Base-by-base conservation (phyloP, 2,329 filamentous ascomycete genomes). In the Alternaria sp. region DNA sequence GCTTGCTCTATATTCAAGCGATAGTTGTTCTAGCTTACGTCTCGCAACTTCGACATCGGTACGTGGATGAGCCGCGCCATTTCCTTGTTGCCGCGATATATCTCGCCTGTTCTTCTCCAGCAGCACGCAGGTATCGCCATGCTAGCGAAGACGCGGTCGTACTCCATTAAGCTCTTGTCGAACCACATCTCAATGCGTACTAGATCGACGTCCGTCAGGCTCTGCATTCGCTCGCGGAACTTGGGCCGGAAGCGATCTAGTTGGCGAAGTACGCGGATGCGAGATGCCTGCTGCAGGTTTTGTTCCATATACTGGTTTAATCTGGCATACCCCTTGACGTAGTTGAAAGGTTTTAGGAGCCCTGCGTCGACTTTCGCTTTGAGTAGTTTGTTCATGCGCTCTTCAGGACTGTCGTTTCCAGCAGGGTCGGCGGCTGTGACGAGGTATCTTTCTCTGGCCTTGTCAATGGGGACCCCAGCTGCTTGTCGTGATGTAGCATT, bases 181-280 rank as follows among this genome's bases (percentile, higher is more conserved):
- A 99, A 98, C 94, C 95, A 98, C 93, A 98, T 97, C 81, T 99
- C 95, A 11, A 98, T 94, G 60, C 94, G 89, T 28, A 98, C 90
- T 27, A 99, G 87, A 79, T 99, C 93, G 77, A 97, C 92, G 79
- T 99, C 95, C 2, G 92, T 97, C 74, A 98, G 83, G 34, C 86
- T 90, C 67, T 98, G 93, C 77, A 97, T 94, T 81, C 96, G 93
- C 79, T 98, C 94, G 64, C 95, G 87, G 74, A 99, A 99, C 75
- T 97, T 97, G 16, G 95, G 95, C 46, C 95, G 86, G 80, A 99
- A 99, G 58, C 92, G 90, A 79, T 97, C 92, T 44, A 99, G 86
- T 74, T 97, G 94, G 62, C 93, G 89, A 45, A 97, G 82, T 64
- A 99, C 97, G 81, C 96, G 95, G 71, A 96, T 91, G 64, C 95